Evolutionary conservation across 2,329 filamentous ascomycete genomes (phyloP).

Genomic region (Colletotrichum nymphaeae): DNA sequence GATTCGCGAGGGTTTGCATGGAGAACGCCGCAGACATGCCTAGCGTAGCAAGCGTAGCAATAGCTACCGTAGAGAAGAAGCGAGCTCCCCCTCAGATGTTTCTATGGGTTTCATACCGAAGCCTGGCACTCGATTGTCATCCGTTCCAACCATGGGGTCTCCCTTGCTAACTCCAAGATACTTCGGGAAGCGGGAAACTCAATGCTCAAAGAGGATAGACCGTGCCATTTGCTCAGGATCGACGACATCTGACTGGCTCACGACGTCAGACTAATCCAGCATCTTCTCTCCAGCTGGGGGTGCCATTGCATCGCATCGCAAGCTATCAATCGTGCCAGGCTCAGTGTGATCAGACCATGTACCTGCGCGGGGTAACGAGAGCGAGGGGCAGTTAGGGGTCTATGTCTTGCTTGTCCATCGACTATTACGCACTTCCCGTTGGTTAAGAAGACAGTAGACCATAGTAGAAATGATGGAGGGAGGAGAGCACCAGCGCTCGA

Average conservation of each 20-base stretch:
- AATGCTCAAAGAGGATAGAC: background rate
- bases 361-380: conserved; percentile 27
- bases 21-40: background rate
- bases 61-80: background rate
- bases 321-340: conserved; percentile 2
- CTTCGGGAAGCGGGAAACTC: background rate
- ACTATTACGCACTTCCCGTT: background rate
- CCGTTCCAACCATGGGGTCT: background rate
- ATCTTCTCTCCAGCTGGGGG: no score
- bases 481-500: background rate
- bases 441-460: background rate
- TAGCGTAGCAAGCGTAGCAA: background rate
- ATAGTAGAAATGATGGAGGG: background rate
- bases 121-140: background rate
- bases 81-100: background rate
- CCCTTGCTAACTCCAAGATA: background rate
- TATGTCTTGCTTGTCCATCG: background rate
- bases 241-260: conserved; percentile 26
- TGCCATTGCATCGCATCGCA: background rate
- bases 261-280: background rate
- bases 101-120: background rate
- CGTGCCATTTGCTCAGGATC: conserved; percentile 20
- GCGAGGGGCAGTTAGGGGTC: conserved; percentile 11
- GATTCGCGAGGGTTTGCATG: conserved; percentile 17
- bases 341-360: conserved; percentile 26